phyloP scores from a whole-genome alignment of 306 rosid species.

The Acacia melanoxylon region DNA sequence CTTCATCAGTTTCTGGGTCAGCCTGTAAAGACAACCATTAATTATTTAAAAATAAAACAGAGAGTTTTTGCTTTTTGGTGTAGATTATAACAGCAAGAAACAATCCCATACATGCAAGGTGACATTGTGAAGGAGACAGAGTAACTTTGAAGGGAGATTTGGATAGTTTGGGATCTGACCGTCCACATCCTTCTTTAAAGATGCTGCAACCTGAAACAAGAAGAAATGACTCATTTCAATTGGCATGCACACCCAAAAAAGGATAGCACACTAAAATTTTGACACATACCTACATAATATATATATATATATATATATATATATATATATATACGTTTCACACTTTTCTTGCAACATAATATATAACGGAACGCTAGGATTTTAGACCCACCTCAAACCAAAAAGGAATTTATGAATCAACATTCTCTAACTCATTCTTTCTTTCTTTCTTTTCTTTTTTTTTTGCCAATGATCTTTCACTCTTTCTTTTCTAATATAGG shows the following conservation, averaged over 20 bases:
- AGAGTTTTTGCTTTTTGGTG: background rate
- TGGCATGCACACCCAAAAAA: background rate
- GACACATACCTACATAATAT: too few relatives aligned
- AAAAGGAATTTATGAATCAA: background rate
- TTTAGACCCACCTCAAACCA: background rate
- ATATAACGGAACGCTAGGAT: background rate
- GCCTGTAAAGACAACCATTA: conserved; percentile 52
- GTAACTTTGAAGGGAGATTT: conserved; percentile 79
- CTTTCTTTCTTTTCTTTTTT: too few relatives aligned
- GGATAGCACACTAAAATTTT: background rate
- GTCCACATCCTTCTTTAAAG: conserved; percentile 79
- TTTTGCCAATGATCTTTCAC: background rate
- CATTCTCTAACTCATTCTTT: background rate
- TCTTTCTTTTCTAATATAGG: background rate
- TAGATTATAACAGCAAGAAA: background rate
- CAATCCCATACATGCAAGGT: conserved; percentile 70
- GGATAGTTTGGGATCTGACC: conserved; percentile 82
- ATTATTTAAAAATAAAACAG: background rate
- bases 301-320: background rate
- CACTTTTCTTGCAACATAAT: background rate
- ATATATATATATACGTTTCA: too few relatives aligned
- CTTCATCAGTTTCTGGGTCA: conserved; percentile 92
- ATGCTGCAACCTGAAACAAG: conserved; percentile 83
- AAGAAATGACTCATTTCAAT: conserved; percentile 15
- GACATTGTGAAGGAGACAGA: conserved; percentile 78